Conservation (phyloP, 2,329 filamentous ascomycete genomes). For the Colletotrichum brevisporum region DNA sequence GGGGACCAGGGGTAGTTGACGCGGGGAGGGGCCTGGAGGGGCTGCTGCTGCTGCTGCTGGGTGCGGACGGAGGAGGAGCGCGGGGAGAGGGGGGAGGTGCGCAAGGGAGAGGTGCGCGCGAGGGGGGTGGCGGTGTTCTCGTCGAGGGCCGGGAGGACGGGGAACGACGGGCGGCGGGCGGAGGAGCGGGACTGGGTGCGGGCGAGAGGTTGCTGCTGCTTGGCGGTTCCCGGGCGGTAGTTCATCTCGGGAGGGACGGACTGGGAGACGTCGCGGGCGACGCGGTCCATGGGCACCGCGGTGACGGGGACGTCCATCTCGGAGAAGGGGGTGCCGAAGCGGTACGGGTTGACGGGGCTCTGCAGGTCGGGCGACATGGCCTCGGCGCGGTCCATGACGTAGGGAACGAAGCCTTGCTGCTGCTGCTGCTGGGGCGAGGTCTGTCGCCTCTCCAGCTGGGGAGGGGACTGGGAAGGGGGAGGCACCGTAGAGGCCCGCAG, state of each 20-base stretch:
- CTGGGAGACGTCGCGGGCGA: conserved; percentile 85
- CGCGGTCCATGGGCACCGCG: conserved; percentile 76
- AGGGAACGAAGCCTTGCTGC: conserved; percentile 58
- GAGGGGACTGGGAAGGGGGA: conserved; percentile 41
- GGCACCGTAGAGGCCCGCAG: conserved; percentile 49
- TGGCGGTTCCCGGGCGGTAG: conserved; percentile 67
- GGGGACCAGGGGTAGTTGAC: conserved; percentile 70
- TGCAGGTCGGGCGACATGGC: conserved; percentile 69
- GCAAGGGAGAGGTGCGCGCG: conserved; percentile 51
- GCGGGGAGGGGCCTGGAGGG: conserved; percentile 67
- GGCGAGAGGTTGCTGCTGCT: conserved; percentile 51
- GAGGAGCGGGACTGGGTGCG: conserved; percentile 70
- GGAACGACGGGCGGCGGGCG: conserved; percentile 76
- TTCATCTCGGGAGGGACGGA: conserved; percentile 96
- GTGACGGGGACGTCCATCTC: conserved; percentile 92
- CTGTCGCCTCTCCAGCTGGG: conserved; percentile 44
- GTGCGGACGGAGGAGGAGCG: conserved; percentile 43
- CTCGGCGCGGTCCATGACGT: conserved; percentile 66
- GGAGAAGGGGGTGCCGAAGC: conserved; percentile 88
- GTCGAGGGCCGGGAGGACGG: conserved; percentile 77
- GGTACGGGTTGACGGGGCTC: conserved; percentile 75
- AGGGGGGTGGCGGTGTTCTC: conserved; percentile 70
- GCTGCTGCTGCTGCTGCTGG: conserved; percentile 48
- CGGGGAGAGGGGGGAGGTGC: conserved; percentile 53
- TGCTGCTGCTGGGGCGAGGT: conserved; percentile 37